Conservation (phyloP, 768 basidiomycete genomes). For the Suillus spraguei region DNA sequence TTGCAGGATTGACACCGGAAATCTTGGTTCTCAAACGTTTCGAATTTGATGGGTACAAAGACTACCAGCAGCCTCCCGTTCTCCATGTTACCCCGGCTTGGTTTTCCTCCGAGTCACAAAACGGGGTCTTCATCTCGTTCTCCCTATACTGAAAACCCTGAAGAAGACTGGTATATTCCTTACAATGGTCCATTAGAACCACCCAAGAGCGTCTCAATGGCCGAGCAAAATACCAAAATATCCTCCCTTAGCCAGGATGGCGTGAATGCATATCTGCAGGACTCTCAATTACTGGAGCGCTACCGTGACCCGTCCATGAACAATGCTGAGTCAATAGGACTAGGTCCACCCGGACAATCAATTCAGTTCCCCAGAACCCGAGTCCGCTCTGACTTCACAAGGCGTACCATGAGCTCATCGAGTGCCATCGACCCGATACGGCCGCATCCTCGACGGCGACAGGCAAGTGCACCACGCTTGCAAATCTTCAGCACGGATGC, state of each 20-base stretch:
- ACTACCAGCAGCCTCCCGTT: conserved; percentile 33
- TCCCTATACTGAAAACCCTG: conserved; percentile 20
- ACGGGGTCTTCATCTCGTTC: conserved; percentile 23
- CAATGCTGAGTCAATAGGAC: background rate
- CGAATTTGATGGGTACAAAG: conserved; percentile 37
- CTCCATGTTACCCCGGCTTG: conserved; percentile 42
- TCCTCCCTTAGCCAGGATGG: conserved; percentile 37
- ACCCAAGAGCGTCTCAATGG: conserved; percentile 27
- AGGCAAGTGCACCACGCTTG: conserved; percentile 30
- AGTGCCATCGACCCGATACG: conserved; percentile 39
- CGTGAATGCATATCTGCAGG: conserved; percentile 30
- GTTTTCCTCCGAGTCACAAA: conserved; percentile 24
- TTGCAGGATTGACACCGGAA: background rate
- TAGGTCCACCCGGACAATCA: conserved; percentile 12
- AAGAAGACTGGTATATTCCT: conserved; percentile 64
- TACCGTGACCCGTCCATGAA: conserved; percentile 23
- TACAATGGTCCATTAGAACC: conserved; percentile 65
- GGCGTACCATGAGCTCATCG: conserved; percentile 39
- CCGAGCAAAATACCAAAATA: conserved; percentile 45
- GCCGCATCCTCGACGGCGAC: conserved; percentile 33
- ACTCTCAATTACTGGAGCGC: conserved; percentile 32
- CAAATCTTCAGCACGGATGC: conserved; percentile 44
- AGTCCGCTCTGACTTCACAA: conserved; percentile 45
- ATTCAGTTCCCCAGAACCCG: conserved; percentile 23
- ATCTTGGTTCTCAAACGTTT: conserved; percentile 5